phyloP scores from a whole-genome alignment of 2,329 filamentous ascomycete species.

The Diplodia corticola region DNA sequence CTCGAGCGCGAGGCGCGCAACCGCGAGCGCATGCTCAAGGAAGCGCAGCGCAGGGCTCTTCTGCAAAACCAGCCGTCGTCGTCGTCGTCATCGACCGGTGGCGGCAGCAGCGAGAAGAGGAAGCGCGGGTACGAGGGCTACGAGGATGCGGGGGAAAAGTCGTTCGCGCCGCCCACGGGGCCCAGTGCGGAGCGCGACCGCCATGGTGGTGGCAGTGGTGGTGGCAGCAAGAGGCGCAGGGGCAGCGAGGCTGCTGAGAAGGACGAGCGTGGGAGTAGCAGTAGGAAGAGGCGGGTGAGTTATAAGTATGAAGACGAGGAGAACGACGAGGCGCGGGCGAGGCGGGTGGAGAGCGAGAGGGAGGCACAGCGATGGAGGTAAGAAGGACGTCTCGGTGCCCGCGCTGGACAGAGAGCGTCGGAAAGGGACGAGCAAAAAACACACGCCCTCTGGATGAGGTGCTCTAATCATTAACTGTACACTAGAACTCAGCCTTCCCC shows the following conservation, averaged over 20 bases:
- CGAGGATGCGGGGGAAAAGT: conserved; percentile 31
- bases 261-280: conserved; percentile 55
- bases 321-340: conserved; percentile 34
- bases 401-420: background rate
- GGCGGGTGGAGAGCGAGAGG: conserved; percentile 59
- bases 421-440: background rate
- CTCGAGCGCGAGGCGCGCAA: conserved; percentile 68
- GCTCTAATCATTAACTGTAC: background rate
- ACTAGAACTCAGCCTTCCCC: background rate
- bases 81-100: too few species aligned
- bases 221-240: conserved; percentile 28
- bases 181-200: conserved; percentile 47
- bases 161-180: conserved; percentile 45
- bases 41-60: conserved; percentile 59
- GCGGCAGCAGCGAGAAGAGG: conserved; percentile 47
- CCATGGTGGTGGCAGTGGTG: conserved; percentile 30
- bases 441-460: background rate
- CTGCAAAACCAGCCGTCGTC: conserved; percentile 21
- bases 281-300: conserved; percentile 37
- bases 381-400: background rate
- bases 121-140: conserved; percentile 46
- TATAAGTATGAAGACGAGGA: conserved; percentile 48
- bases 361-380: conserved; percentile 47
- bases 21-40: conserved; percentile 66
- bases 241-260: conserved; percentile 39